Evolutionary conservation across 257 asterid species (phyloP).

Genomic region (Haberlea rhodopensis): DNA sequence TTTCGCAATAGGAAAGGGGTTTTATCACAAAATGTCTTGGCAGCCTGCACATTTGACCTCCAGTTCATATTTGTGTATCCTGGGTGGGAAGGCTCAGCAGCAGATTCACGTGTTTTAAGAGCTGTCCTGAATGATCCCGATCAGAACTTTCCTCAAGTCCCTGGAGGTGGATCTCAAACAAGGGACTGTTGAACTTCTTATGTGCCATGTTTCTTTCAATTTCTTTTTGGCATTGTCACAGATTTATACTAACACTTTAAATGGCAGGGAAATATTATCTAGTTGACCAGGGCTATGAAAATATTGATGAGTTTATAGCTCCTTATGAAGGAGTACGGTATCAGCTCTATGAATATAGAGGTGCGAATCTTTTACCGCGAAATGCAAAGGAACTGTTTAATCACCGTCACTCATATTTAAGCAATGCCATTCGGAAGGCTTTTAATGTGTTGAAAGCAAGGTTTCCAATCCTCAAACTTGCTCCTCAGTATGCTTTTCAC

Average conservation of each 20-base stretch:
- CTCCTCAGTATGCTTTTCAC: constrained; percentile 84
- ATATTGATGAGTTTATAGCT: constrained; percentile 68
- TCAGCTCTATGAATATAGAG: constrained; percentile 61
- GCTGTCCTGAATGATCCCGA: constrained; percentile 83
- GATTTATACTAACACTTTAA: no score
- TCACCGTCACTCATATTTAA: constrained; percentile 74
- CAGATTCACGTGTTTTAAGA: constrained; percentile 82
- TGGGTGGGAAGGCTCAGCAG: constrained; percentile 96
- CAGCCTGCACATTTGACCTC: constrained; percentile 82
- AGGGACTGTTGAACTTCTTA: constrained; percentile 13
- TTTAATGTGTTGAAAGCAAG: constrained; percentile 63
- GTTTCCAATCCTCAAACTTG: constrained; percentile 86
- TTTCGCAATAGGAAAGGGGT: constrained; percentile 69
- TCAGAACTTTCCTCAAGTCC: constrained; percentile 79
- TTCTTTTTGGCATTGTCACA: constrained; percentile 12
- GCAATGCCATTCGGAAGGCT: constrained; percentile 55
- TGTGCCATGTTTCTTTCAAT: constrained; percentile 13
- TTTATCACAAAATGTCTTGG: constrained; percentile 75
- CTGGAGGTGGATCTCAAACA: constrained; percentile 49
- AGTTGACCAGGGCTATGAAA: constrained; percentile 65
- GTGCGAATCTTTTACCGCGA: constrained; percentile 72
- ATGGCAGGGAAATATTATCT: constrained; percentile 73
- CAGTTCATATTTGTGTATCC: constrained; percentile 91
- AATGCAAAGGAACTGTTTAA: constrained; percentile 71
- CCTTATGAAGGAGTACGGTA: constrained; percentile 77